These are phyloP conservation scores for Neopestalotiopsis clavispora DNA, from an alignment of 2,329 filamentous ascomycete genomes.

Conservation along the genomic window DNA sequence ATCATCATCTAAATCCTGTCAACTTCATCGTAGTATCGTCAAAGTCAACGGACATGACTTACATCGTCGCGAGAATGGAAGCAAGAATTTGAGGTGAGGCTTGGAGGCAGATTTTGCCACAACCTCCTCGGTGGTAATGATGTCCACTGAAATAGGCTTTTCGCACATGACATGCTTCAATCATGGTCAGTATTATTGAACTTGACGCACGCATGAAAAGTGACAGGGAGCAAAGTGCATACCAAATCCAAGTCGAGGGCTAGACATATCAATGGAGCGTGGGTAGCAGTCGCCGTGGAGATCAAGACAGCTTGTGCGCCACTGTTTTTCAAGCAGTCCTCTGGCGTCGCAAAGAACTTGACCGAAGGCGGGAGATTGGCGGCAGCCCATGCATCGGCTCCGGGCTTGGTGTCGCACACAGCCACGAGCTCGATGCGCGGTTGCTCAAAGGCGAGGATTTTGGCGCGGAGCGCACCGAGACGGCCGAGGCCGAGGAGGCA, in stretches of 20 bases:
- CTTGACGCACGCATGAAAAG: too few relatives aligned
- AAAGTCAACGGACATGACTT: neutral
- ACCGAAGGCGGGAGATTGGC: neutral
- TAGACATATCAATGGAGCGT: conserved; percentile 5
- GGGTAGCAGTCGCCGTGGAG: conserved; percentile 2
- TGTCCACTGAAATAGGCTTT: conserved; percentile 13
- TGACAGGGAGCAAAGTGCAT: neutral
- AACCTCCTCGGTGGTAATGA: conserved; percentile 13
- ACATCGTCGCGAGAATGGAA: conserved; percentile 12
- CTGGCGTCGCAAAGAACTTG: conserved; percentile 5
- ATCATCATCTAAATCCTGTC: conserved; percentile 3
- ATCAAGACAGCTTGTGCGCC: conserved; percentile 12
- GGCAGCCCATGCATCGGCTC: neutral
- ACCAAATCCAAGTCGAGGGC: conserved; percentile 14
- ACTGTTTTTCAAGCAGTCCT: conserved; percentile 4
- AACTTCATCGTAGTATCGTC: neutral
- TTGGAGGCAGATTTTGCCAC: conserved; percentile 13
- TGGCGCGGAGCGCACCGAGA: conserved; percentile 13
- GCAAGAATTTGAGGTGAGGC: conserved; percentile 14
- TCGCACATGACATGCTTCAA: conserved; percentile 14
- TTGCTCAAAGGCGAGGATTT: conserved; percentile 12
- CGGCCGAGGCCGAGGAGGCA: conserved; percentile 11
- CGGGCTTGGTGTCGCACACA: conserved; percentile 13
- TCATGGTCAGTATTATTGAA: neutral
- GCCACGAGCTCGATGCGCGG: conserved; percentile 9